Conservation (phyloP, 768 basidiomycete species). For the Lentinula guzmanii region DNA sequence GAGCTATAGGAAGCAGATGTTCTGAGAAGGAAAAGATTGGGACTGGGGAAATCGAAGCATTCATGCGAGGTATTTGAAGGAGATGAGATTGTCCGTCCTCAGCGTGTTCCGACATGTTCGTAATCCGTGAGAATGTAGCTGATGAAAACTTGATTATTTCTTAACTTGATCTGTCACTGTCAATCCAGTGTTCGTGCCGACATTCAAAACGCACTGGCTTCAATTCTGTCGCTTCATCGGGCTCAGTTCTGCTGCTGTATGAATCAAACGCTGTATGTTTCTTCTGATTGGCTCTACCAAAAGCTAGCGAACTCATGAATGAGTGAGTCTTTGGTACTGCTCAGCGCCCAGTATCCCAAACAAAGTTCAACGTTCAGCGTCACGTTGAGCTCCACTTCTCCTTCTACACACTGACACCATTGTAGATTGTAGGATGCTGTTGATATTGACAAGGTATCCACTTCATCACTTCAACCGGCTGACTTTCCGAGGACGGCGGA, state of each 20-base stretch:
- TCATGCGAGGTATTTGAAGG: slow-evolving; percentile 5
- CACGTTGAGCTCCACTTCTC: not conserved
- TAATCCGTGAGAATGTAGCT: not conserved
- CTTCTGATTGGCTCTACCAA: not conserved
- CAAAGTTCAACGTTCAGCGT: not conserved
- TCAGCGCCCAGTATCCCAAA: not conserved
- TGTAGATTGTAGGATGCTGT: not conserved
- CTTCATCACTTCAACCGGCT: not conserved
- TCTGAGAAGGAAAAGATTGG: not conserved
- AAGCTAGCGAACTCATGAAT: not conserved
- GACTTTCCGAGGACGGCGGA: slow-evolving; percentile 1
- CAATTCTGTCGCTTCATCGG: not conserved
- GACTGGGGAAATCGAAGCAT: slow-evolving; percentile 1
- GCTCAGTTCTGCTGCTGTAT: not conserved
- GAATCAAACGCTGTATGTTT: not conserved
- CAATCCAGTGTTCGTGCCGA: not conserved
- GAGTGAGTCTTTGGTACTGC: not conserved
- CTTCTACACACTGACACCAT: not conserved
- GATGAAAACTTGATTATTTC: not conserved
- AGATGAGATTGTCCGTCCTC: not conserved
- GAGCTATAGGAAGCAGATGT: not conserved
- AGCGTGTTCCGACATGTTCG: slow-evolving; percentile 6
- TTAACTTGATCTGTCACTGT: not conserved
- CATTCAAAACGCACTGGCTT: not conserved
- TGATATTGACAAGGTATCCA: not conserved